A percentile compares a stretch with the other conserved stretches of the same genome.
Conservation (phyloP, 2,329 filamentous ascomycete species). For the Cryphonectria carpinicola region DNA sequence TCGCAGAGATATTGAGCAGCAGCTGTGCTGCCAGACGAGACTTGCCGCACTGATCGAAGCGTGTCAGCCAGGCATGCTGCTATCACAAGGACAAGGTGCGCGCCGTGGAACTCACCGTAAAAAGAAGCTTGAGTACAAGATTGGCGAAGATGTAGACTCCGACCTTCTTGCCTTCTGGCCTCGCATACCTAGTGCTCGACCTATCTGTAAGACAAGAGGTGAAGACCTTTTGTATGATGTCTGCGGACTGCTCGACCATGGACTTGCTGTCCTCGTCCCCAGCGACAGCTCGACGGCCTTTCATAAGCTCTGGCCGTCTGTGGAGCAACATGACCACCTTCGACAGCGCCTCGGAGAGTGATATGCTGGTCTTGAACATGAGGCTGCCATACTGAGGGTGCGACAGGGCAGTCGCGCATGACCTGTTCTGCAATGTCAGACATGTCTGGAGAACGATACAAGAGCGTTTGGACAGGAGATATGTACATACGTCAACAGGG, state of each 20-base stretch:
- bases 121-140: slow-evolving; percentile 83
- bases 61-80: slow-evolving; percentile 18
- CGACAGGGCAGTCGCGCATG: slow-evolving; percentile 80
- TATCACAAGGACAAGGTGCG: not conserved
- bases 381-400: slow-evolving; percentile 80
- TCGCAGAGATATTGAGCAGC: slow-evolving; percentile 83
- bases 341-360: slow-evolving; percentile 78
- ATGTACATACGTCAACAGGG: slow-evolving; percentile 70
- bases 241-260: slow-evolving; percentile 84
- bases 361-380: slow-evolving; percentile 82
- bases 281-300: slow-evolving; percentile 58
- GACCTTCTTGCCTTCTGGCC: slow-evolving; percentile 80
- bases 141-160: slow-evolving; percentile 94
- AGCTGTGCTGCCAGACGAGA: slow-evolving; percentile 84
- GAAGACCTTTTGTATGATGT: slow-evolving; percentile 88
- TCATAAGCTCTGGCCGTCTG: slow-evolving; percentile 76
- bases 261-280: slow-evolving; percentile 74
- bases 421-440: slow-evolving; percentile 50
- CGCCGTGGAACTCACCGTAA: slow-evolving; percentile 62
- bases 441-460: not conserved
- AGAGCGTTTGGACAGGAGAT: not conserved
- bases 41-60: slow-evolving; percentile 67
- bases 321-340: slow-evolving; percentile 84
- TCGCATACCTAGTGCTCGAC: slow-evolving; percentile 66
- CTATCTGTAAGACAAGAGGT: slow-evolving; percentile 87